Percentiles rank a stretch among this genome's conserved stretches.
phyloP scores from a whole-genome alignment of 148 eudicot genomes.

The Limonium bicolor region DNA sequence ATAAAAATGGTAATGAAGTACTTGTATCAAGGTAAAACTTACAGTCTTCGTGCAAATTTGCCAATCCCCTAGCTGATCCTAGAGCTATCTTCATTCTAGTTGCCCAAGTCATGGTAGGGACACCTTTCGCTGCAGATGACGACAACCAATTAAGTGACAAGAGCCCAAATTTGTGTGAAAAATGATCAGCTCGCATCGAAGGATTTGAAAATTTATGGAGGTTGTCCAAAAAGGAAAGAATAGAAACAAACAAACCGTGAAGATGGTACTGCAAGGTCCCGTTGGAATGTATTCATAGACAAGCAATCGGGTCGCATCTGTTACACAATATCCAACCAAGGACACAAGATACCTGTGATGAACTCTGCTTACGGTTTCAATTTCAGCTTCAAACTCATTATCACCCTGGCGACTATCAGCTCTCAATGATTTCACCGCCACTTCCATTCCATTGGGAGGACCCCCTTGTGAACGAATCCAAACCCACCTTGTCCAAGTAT shows the following conservation, averaged over 20 bases:
- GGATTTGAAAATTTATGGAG: neutral
- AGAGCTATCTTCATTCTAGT: slow-evolving; percentile 3
- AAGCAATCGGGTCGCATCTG: slow-evolving; percentile 1
- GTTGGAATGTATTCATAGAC: slow-evolving; percentile 5
- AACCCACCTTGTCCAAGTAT: slow-evolving; percentile 7
- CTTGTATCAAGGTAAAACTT: neutral
- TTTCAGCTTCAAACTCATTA: slow-evolving; percentile 1
- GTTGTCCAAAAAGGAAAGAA: neutral
- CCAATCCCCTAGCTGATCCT: slow-evolving; percentile 4
- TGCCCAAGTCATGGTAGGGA: neutral
- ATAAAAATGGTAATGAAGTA: neutral
- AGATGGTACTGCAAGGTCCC: slow-evolving; percentile 3
- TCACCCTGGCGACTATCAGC: slow-evolving; percentile 4
- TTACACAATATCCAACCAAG: slow-evolving; percentile 1
- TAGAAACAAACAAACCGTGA: neutral
- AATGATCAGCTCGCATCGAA: no score
- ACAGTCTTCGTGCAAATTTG: slow-evolving; percentile 5
- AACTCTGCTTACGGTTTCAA: slow-evolving; percentile 4
- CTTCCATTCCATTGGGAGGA: slow-evolving; percentile 2
- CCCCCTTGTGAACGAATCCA: slow-evolving; percentile 4
- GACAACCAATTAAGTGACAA: neutral
- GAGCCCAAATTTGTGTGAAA: neutral
- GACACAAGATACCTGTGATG: slow-evolving; percentile 4
- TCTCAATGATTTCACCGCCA: slow-evolving; percentile 3
- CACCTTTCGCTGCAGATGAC: slow-evolving; percentile 1